These are phyloP conservation scores for Bipolaris gigantea DNA, from an alignment of 2,329 filamentous ascomycete species.

Conservation along the genomic window DNA sequence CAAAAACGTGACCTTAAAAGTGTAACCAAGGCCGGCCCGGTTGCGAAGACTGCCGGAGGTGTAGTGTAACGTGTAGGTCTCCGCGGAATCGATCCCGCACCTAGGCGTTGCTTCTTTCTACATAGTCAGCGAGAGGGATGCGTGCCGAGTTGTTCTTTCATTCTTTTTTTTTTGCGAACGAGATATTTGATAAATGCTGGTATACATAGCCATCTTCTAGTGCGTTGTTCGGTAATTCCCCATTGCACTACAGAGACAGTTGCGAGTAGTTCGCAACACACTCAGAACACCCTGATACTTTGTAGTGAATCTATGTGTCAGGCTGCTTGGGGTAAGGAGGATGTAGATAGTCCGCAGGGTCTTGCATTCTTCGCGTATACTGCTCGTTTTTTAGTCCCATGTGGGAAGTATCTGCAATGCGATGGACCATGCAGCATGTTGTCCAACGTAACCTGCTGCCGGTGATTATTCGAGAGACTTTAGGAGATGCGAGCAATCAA, in stretches of 20 bases:
- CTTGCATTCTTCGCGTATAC: constrained; percentile 24
- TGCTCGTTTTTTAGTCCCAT: constrained; percentile 29
- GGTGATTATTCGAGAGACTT: constrained; percentile 12
- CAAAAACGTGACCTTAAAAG: constrained; percentile 9
- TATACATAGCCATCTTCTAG: neutral
- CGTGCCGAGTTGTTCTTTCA: too few species aligned
- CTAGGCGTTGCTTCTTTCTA: neutral
- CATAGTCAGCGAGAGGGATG: neutral
- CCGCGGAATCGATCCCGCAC: constrained; percentile 12
- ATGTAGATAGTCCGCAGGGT: constrained; percentile 10
- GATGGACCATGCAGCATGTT: constrained; percentile 20
- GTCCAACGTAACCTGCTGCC: constrained; percentile 34
- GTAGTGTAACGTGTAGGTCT: constrained; percentile 26
- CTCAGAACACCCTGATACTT: neutral
- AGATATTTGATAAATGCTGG: neutral
- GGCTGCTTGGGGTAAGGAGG: constrained; percentile 22
- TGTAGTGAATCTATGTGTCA: neutral
- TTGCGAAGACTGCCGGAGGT: constrained; percentile 20
- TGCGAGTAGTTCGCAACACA: neutral
- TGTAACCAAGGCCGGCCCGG: constrained; percentile 26
- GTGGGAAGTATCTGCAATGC: constrained; percentile 23
- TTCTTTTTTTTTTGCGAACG: too few species aligned
- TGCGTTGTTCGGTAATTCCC: neutral
- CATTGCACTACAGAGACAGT: neutral
- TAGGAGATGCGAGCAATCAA: constrained; percentile 20